Evolutionary conservation across 331 rosid species (phyloP), one percentile per base, ranked within the genome.

Genomic region (Spiraea crenata): DNA sequence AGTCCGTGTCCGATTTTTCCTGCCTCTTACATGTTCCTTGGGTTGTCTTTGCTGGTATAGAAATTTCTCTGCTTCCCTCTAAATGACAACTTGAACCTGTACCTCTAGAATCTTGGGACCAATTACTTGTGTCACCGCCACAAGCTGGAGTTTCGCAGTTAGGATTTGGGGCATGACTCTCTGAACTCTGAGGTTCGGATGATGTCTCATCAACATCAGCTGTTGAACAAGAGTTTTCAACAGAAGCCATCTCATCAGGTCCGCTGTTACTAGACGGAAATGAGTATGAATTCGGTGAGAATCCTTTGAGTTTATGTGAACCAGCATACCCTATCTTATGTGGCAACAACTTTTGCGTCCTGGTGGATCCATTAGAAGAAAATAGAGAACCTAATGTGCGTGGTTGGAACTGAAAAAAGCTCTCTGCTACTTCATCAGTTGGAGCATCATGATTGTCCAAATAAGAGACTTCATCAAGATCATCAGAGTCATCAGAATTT

Each of bases 361-460:
- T 85, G 70, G 75, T 77, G 19, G 87, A 69, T 64, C 93, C 96
- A 77, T 86, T 86, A 38, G 92, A 88, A 39, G 95, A 78, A 75
- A 89, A 88, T 5, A 91, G 85, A 20, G 99, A 89, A 69, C 96
- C 95, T 59, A 89, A 82, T 76, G 93, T 88, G 66, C 85, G 92
- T 3, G 98, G 98, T 62, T 89, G 92, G 85, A 95, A 95, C 80
- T 95, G 92, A 87, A 91, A 89, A 80, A 82, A 91, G 38, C 96
- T 85, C 55, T 89, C 93, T 0, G 84, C 84, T 61, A 74, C 55
- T 54, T 87, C 92, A 49, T 88, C 96, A 0, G 81, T 68, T n/a
- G 74, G 71, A 19, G 74, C 81, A 19, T 95, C 92, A 20, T 76
- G 64, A 42, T 82, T 77, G 56, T 82, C 85, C 74, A 79, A 81